Percentiles rank a stretch among this genome's conserved stretches.
phyloP scores from a whole-genome alignment of 441 rosid species.

The Syzygium malaccense region DNA sequence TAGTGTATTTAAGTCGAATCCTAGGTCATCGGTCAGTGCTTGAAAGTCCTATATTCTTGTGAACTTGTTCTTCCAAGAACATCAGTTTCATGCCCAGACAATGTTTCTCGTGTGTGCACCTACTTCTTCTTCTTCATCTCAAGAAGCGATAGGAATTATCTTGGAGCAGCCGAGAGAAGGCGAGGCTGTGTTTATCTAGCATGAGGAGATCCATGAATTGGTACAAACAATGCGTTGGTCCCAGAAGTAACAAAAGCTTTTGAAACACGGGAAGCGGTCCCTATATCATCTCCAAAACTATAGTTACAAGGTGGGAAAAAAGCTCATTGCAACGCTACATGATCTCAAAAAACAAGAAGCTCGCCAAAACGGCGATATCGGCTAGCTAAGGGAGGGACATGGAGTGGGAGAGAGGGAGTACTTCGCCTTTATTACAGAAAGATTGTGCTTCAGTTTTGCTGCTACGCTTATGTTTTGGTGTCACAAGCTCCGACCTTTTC shows the following conservation, averaged over 20 bases:
- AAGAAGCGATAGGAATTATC: background rate
- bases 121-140: background rate
- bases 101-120: background rate
- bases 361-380: fast-evolving
- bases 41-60: background rate
- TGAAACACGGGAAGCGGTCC: background rate
- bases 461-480: background rate
- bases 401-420: background rate
- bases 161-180: background rate
- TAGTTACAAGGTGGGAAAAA: background rate
- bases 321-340: background rate
- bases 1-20: background rate
- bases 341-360: background rate
- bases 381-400: background rate
- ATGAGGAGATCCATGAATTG: background rate
- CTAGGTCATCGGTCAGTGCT: background rate
- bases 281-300: background rate
- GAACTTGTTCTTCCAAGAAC: background rate
- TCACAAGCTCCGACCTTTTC: background rate
- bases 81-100: too few relatives aligned
- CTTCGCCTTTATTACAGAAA: background rate
- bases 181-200: background rate
- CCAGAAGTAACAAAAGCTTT: background rate
- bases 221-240: background rate
- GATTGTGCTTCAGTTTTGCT: background rate